Evolutionary conservation across 352 stramenopile genomes (phyloP), one percentile per base, ranked within the genome.

Genomic region (Hyaloperonospora arabidopsidis): DNA sequence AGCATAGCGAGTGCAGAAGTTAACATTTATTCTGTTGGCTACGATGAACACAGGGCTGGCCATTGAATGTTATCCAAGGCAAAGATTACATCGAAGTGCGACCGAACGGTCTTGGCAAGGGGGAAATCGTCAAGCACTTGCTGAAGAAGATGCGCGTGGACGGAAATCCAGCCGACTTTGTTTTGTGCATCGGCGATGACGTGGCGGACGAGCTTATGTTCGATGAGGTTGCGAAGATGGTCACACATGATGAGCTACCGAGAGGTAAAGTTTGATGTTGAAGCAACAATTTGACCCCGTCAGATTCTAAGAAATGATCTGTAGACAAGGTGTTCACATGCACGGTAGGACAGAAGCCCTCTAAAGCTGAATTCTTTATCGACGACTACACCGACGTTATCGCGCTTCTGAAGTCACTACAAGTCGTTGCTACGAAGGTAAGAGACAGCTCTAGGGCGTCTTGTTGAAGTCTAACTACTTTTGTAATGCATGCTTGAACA

Each of bases 201-300:
- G 89, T 97, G 44, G 97, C 94, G 11, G 97, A 99, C 58, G 97
- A 99, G 68, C 86, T 97, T 49, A 99, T 99, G 95, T 98, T 93
- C 40, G 76, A 93, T 15, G 67, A 84, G 15, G 51, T 90, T 6
- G 73, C 87, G 12, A 68, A 72, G 22, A 76, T 86, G 57, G 61
- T 74, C 7, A 62, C 56, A 6, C 68, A 63, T 6, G 23, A 54
- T 13, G 63, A 74, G 19, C 50, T 86, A 11, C 50, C 66, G 14
- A 68, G 74, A 79, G 76, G 79, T 87, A 22, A n/a, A 0, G 47
- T 29, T 10, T 35, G 1, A 6, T 34, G 32, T 35, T 0, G 8
- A 18, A 18, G 19, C 18, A n/a, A 23, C 21, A 15, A 25, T 23
- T 8, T 2, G 39, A 45, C 18, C 1, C 39, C 18, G 23, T 45